Evolutionary conservation across 2,329 filamentous ascomycete species (phyloP).

Genomic region (Lecanicillium sp.): DNA sequence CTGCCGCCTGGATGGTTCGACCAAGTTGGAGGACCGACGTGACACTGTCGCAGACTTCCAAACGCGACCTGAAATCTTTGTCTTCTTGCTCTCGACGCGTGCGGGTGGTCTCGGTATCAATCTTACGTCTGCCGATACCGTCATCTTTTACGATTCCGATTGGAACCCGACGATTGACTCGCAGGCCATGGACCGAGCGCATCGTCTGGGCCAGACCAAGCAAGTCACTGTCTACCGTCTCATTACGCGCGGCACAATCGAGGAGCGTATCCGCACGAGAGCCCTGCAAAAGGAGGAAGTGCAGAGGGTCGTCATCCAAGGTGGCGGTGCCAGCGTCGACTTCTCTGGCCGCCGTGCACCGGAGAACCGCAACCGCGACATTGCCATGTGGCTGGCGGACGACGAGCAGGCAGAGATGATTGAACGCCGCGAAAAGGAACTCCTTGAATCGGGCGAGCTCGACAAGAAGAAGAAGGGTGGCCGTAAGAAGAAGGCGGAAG

Average conservation of each 20-base stretch:
- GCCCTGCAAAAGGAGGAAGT: slow-evolving; percentile 98
- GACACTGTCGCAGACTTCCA: slow-evolving; percentile 98
- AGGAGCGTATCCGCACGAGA: slow-evolving; percentile 94
- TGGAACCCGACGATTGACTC: slow-evolving; percentile 99
- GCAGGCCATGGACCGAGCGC: slow-evolving; percentile 97
- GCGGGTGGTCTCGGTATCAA: slow-evolving; percentile 98
- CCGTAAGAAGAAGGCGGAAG: slow-evolving; percentile 47
- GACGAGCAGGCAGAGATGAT: slow-evolving; percentile 94
- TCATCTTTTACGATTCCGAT: slow-evolving; percentile 99
- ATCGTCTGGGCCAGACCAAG: slow-evolving; percentile 90
- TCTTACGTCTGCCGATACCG: slow-evolving; percentile 88
- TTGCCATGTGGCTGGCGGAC: slow-evolving; percentile 97
- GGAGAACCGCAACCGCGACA: slow-evolving; percentile 94
- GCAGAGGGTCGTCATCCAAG: slow-evolving; percentile 91
- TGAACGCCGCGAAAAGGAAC: slow-evolving; percentile 83
- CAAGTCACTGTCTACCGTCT: slow-evolving; percentile 97
- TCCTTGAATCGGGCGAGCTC: slow-evolving; percentile 62
- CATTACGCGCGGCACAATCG: slow-evolving; percentile 93
- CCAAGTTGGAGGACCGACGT: slow-evolving; percentile 91
- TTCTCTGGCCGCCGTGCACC: slow-evolving; percentile 84
- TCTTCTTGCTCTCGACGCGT: slow-evolving; percentile 92
- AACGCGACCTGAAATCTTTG: slow-evolving; percentile 86
- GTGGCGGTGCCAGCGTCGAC: slow-evolving; percentile 84
- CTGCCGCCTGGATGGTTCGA: slow-evolving; percentile 90
- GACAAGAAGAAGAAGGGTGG: slow-evolving; percentile 55